A percentile compares a stretch with the other conserved stretches of the same genome.
phyloP scores from a whole-genome alignment of 2,329 filamentous ascomycete genomes.

The Ambrosiella cleistominuta region DNA sequence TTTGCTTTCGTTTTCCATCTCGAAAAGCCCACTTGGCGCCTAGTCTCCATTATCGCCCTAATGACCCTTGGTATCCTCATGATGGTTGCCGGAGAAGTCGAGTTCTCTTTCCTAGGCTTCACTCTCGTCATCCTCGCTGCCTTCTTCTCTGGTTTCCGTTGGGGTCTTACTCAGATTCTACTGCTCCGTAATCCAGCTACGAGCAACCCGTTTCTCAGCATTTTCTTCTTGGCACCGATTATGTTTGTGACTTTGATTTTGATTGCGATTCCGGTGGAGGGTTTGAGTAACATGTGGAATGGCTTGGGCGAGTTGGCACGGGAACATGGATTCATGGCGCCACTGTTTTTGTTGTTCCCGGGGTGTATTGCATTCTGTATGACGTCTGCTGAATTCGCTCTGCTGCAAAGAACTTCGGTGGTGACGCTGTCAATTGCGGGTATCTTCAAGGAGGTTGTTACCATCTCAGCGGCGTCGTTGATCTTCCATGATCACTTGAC shows the following conservation, averaged over 20 bases:
- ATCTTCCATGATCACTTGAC: slow-evolving; percentile 83
- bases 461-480: slow-evolving; percentile 71
- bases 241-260: slow-evolving; percentile 76
- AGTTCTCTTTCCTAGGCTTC: slow-evolving; percentile 77
- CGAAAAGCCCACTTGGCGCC: slow-evolving; percentile 68
- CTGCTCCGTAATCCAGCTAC: slow-evolving; percentile 87
- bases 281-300: slow-evolving; percentile 46
- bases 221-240: slow-evolving; percentile 92
- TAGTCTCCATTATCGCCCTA: slow-evolving; percentile 70
- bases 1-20: slow-evolving; percentile 92
- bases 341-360: slow-evolving; percentile 69
- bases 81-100: slow-evolving; percentile 93
- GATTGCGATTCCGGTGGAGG: slow-evolving; percentile 76
- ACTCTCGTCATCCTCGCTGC: slow-evolving; percentile 81
- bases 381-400: slow-evolving; percentile 89
- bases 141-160: slow-evolving; percentile 91
- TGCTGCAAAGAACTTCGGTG: slow-evolving; percentile 85
- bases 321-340: slow-evolving; percentile 51
- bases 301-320: slow-evolving; percentile 47
- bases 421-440: slow-evolving; percentile 92
- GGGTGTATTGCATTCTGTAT: slow-evolving; percentile 86
- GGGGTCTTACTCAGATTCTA: slow-evolving; percentile 95
- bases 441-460: slow-evolving; percentile 98
- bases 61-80: slow-evolving; percentile 92
- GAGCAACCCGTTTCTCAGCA: slow-evolving; percentile 87